Percentiles rank a stretch among this genome's conserved stretches.
Evolutionary conservation across 2,329 filamentous ascomycete genomes (phyloP).

Genomic region (Cryphonectria nitschkei): DNA sequence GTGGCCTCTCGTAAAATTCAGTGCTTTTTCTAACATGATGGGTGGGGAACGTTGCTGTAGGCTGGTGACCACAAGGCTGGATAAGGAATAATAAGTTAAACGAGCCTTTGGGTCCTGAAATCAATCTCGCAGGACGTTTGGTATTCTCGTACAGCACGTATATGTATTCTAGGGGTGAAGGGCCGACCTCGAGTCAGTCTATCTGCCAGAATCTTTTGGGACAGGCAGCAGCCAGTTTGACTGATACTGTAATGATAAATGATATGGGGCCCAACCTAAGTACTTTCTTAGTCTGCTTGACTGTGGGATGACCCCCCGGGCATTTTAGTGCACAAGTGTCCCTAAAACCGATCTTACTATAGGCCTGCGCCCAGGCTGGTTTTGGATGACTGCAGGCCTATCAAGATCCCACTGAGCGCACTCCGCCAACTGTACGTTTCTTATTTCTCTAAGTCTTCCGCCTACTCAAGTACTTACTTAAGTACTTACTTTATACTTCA

Average conservation of each 20-base stretch:
- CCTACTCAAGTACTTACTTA: neutral
- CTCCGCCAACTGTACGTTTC: neutral
- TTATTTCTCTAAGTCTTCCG: neutral
- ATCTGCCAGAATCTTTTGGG: neutral
- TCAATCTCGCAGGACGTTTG: neutral
- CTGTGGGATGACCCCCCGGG: neutral
- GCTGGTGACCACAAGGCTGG: neutral
- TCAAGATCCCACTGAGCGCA: neutral
- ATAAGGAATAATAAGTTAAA: neutral
- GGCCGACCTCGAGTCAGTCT: neutral
- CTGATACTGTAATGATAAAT: neutral
- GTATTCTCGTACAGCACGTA: neutral
- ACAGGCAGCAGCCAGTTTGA: neutral
- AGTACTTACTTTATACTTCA: neutral
- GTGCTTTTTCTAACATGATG: neutral
- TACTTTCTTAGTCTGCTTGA: neutral
- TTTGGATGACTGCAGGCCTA: neutral
- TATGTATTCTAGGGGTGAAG: neutral
- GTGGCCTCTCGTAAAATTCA: neutral
- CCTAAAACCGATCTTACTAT: neutral
- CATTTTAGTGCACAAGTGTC: neutral
- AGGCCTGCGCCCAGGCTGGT: neutral
- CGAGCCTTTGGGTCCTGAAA: neutral
- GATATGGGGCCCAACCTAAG: neutral
- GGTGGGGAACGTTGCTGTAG: neutral